Base-by-base conservation (phyloP, 352 stramenopile genomes). In the Phytophthora cajani region DNA sequence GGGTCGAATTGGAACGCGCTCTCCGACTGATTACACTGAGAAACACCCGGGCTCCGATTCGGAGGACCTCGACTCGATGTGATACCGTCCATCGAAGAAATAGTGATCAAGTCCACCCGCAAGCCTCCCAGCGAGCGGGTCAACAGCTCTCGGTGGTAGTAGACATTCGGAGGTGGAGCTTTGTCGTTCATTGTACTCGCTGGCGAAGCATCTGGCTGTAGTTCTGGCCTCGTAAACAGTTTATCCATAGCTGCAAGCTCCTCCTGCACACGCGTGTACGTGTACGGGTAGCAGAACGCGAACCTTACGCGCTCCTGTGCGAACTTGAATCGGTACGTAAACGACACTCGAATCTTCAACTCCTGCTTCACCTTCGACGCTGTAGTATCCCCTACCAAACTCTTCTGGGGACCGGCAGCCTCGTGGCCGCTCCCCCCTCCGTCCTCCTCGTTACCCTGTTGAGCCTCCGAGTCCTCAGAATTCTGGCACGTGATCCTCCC, bases 231-330 rank as follows among this genome's bases (percentile, higher is more conserved):
- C 49, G 42, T 30, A 69, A 76, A 77, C 30, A 68, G 75, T 32
- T 23, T 38, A n/a, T 91, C 81, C 19, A 89, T 44, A 10, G 53
- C 32, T 12, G 68, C 63, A 10, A 97, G 50, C 16, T 87, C 67
- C 3, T 79, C 58, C 73, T 96, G 85, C 49, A 69, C 59, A 71
- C 79, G 74, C 19, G 81, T 89, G 68, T 95, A 97, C 11, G 90
- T 92, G 71, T 96, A 97, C 42, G 89, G 88, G 51, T 93, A 85
- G 9, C 88, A 85, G 53, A 90, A 94, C 0, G 87, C 87, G 76
- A 97, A 93, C 65, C 85, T 90, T 30, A 93, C 80, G 17, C 79
- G 52, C 65, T 96, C 88, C 51, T 76, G 36, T 16, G 77, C 63
- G 56, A 83, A 80, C 47, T 74, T 66, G 65, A 94, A 94, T 23